These are phyloP conservation scores for Globisporangium orthogonon DNA, from an alignment of 352 stramenopile genomes.

Conservation along the genomic window DNA sequence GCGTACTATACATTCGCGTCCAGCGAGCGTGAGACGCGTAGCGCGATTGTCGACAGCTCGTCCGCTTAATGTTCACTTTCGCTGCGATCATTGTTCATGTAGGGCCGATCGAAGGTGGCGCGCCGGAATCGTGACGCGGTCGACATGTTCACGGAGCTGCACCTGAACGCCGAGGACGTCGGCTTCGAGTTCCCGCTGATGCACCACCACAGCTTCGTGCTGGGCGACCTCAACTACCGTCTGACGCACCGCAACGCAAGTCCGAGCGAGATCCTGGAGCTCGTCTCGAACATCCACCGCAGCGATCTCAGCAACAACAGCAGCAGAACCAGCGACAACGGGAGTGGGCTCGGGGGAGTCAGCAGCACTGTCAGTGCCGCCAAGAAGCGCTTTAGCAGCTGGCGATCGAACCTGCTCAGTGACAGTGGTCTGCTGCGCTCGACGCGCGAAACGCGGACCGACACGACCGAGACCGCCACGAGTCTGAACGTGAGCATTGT, in stretches of 20 bases:
- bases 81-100: background rate
- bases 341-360: background rate
- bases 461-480: slow-evolving; percentile 3
- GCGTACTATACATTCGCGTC: too few species aligned
- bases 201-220: slow-evolving; percentile 85
- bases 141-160: slow-evolving; percentile 69
- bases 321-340: background rate
- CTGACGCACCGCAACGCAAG: slow-evolving; percentile 49
- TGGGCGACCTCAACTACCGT: slow-evolving; percentile 90
- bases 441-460: background rate
- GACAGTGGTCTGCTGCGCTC: slow-evolving; percentile 9
- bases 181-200: slow-evolving; percentile 83
- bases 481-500: slow-evolving; percentile 30
- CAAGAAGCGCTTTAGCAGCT: slow-evolving; percentile 19
- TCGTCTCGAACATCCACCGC: slow-evolving; percentile 40
- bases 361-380: background rate
- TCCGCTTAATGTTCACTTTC: background rate
- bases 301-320: slow-evolving; percentile 16
- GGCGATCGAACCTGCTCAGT: slow-evolving; percentile 14
- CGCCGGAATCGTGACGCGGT: slow-evolving; percentile 69
- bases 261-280: slow-evolving; percentile 51
- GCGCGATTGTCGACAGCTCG: too few species aligned
- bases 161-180: slow-evolving; percentile 75
- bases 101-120: slow-evolving; percentile 70
- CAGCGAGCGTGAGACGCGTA: too few species aligned